Evolutionary conservation across 2,329 filamentous ascomycete genomes (phyloP), one percentile per base, ranked within the genome.

Genomic region (Colletotrichum tabaci): DNA sequence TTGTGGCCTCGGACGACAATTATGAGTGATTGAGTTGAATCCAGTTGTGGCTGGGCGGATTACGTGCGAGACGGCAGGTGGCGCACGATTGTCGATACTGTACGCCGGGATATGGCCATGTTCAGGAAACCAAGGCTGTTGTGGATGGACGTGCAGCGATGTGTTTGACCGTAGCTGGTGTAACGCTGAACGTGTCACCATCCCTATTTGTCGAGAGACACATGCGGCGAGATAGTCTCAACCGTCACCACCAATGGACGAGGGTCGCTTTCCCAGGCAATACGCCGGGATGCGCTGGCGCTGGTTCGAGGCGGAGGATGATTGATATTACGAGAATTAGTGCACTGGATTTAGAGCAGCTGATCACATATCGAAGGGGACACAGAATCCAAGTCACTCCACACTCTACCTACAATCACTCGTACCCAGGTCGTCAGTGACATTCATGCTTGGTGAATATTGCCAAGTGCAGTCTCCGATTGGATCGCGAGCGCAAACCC

Each of bases 1-100:
- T 67, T 16, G 44, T 55, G 30, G 68, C 61, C 18, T 73, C 63
- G 21, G 71, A 72, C 55, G 69, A 57, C n/a, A 60, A 68, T 42
- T 72, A 66, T n/a, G 40, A 58, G 44, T 71, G 30, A 68, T 56
- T n/a, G n/a, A 15, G 21, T 35, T 46, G 12, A 13, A 68, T 56
- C 30, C 35, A 15, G 21, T 35, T 38, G 13, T 18, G 16, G 49
- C 49, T 12, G 13, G 38, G 18, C 21, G 49, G 13, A 53, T 5
- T 9, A 10, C 38, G 46, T 63, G 61, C 47, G 21, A 12, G 61
- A 30, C 49, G 49, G 49, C 30, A 63, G 12, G 49, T 9, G 35
- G 52, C 52, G n/a, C 16, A 46, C 16, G 26, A 56, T 47, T 15
- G 7, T 40, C 60, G 15, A 26, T 21, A 38, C 18, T 63, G 40